Base-by-base conservation (phyloP, 2,329 filamentous ascomycete species). In the Colletotrichum sp. region DNA sequence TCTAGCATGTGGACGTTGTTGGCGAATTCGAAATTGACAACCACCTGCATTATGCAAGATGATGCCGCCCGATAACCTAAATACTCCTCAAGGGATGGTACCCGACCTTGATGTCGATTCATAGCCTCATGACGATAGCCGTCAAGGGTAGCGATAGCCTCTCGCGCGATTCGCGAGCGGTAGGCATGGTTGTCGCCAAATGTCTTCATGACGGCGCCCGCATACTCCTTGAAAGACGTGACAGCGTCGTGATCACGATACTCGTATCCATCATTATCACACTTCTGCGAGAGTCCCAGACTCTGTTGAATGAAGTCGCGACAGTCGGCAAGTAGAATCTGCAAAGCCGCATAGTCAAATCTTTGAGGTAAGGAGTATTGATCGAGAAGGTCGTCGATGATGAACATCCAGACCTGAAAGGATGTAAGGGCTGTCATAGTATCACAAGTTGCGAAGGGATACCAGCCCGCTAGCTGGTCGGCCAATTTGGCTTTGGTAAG, bases 331-430 rank as follows among this genome's bases (percentile, higher is more conserved):
- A 75, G n/a, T 39, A 75, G 52, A 15, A 75, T 32, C 12, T 75
- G 63, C 27, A 75, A 15, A 1, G 69, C 30, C 8, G 25, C 36
- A 25, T 68, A 72, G 55, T 75, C 63, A n/a, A 75, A 75, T n/a
- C 61, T 72, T 5, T 67, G 30, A 19, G 61, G 30, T n/a, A 75
- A 32, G 1, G 72, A 67, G 30, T 75, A 75, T 57, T 75, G 72
- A 32, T 74, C 72, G 1, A 72, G 55, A 55, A 75, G 66, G 22
- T 72, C 72, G 27, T 75, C 68, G 30, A 72, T 39, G 25, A 75
- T 72, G 32, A 75, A 75, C 72, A 75, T 72, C 63, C 68, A 75
- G 6, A 44, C 72, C 12, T 75, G 68, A 22, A 75, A 75, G 4
- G 72, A 75, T 6, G 72, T 72, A 6, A 75, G 63, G 8, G 72